Base-by-base conservation (phyloP, 371 early-diverging fungal genomes). In the Lichtheimia hyalospora region DNA sequence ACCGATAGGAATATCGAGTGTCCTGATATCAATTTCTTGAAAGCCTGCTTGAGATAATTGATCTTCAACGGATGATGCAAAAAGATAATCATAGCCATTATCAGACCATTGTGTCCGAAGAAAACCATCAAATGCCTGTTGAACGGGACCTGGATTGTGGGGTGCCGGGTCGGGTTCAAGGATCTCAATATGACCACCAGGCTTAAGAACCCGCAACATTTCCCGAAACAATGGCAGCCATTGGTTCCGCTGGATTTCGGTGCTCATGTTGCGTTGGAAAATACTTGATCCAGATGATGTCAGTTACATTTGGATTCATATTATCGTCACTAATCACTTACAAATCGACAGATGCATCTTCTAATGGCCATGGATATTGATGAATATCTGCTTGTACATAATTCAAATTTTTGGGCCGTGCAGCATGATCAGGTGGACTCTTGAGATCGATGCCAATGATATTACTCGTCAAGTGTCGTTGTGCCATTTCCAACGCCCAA, bases 401-500 rank as follows among this genome's bases (percentile, higher is more conserved):
- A 5, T 62, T 59, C 21, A 78, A 57, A 50, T 78, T 78, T 12
- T 66, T 64, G 18, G 71, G 69, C 23, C 65, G 62, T 28, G 63
- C 53, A 43, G 69, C 57, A 34, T 70, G 74, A 39, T 70, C 67
- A n/a, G 53, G 60, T n/a, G 80, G 75, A 18, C 78, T 64, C n/a
- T 72, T 67, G 54, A 81, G 57, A 64, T 87, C 85, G 7, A 87
- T 60, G 15, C 84, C 87, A 42, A 77, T 58, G 24, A 87, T 69
- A 41, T 82, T 70, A 28, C 76, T 65, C 7, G 72, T 58, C 1
- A 74, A 70, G 48, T 70, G 74, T 49, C 83, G 74, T 5, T 67
- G 58, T 12, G 85, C 82, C 82, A 85, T 83, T 66, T 87, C 87
- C 7, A 84, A 57, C 3, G 84, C 77, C 87, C 87, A 87, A 54